These are phyloP conservation scores for Candida neerlandica DNA, from an alignment of 1,139 yeast genomes.

Conservation along the genomic window DNA sequence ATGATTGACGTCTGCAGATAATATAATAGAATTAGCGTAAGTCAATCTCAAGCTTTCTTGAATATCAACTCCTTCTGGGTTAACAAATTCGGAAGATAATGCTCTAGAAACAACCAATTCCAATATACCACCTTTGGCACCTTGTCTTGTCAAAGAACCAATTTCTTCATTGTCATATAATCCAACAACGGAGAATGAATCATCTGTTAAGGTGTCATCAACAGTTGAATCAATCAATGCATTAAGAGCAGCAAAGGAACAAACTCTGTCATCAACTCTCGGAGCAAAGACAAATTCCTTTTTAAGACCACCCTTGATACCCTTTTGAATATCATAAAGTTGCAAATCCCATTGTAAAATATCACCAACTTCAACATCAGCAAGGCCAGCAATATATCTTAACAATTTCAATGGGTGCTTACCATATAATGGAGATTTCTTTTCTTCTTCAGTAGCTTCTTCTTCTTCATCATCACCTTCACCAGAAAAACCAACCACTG, in stretches of 20 bases:
- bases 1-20: constrained; percentile 53
- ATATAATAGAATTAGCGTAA: constrained; percentile 39
- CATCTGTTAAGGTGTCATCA: constrained; percentile 22
- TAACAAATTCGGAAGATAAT: constrained; percentile 25
- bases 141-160: constrained; percentile 46
- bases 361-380: constrained; percentile 27
- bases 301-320: constrained; percentile 42
- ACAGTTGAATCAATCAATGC: constrained; percentile 32
- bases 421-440: constrained; percentile 36
- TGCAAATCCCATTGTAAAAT: constrained; percentile 43
- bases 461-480: constrained; percentile 19
- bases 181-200: constrained; percentile 40
- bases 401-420: constrained; percentile 41
- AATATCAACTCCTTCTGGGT: constrained; percentile 20
- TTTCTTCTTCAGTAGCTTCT: constrained; percentile 35
- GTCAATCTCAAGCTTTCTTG: constrained; percentile 28
- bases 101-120: constrained; percentile 41
- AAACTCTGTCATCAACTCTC: constrained; percentile 47
- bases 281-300: constrained; percentile 47
- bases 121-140: constrained; percentile 42
- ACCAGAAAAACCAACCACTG: constrained; percentile 39
- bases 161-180: constrained; percentile 49
- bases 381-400: constrained; percentile 35
- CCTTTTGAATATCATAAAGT: constrained; percentile 44
- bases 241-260: constrained; percentile 44